Evolutionary conservation across 495 filamentous ascomycete genomes (phyloP).

Genomic region (Penicillium steckii): DNA sequence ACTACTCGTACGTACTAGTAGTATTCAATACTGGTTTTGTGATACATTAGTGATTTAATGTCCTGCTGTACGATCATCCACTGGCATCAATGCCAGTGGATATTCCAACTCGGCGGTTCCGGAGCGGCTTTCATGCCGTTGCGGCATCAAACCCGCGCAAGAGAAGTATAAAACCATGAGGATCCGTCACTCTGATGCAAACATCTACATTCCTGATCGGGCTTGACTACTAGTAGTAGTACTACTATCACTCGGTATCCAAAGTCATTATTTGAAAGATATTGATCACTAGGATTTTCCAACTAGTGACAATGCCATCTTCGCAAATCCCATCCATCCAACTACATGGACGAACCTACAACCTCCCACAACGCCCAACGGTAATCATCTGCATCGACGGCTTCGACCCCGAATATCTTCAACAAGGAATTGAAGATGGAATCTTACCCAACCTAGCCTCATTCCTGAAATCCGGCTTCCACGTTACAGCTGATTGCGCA

Average conservation of each 20-base stretch:
- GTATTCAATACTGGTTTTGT: too few species aligned
- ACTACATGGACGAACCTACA: slow-evolving; percentile 3
- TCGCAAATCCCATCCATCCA: neutral
- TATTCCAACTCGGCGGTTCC: neutral
- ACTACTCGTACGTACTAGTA: too few species aligned
- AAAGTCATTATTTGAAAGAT: too few species aligned
- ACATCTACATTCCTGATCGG: neutral
- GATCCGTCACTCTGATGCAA: too few species aligned
- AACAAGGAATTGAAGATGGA: neutral
- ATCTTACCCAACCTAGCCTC: neutral
- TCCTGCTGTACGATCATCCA: too few species aligned
- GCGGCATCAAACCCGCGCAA: neutral
- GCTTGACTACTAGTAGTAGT: neutral
- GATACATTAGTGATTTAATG: too few species aligned
- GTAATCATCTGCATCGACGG: slow-evolving; percentile 4
- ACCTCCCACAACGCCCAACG: neutral
- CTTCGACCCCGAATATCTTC: slow-evolving; percentile 4
- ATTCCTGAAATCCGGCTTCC: neutral
- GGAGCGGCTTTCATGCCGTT: neutral
- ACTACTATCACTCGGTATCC: too few species aligned
- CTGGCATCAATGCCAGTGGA: too few species aligned
- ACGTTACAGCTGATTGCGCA: neutral
- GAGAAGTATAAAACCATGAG: neutral
- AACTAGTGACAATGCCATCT: neutral
- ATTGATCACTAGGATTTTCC: neutral